Conservation (phyloP, 2,329 filamentous ascomycete genomes). For the Fusarium avenaceum region DNA sequence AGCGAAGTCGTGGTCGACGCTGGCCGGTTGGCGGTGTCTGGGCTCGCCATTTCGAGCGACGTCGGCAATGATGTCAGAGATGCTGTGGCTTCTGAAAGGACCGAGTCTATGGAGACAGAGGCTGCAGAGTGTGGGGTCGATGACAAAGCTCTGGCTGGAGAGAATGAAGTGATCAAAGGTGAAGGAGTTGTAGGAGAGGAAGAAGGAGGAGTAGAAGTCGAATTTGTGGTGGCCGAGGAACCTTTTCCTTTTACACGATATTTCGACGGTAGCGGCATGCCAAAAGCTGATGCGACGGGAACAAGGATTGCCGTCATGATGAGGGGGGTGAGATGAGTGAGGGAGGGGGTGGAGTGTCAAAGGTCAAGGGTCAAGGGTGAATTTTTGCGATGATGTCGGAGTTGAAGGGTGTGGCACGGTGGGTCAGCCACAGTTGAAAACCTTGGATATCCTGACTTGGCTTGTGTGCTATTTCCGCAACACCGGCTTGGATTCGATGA, state of each 20-base stretch:
- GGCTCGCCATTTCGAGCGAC: slow-evolving; percentile 31
- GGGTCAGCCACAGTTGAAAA: slow-evolving; percentile 43
- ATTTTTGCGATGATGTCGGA: slow-evolving; percentile 17
- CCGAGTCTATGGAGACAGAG: slow-evolving; percentile 37
- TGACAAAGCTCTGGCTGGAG: slow-evolving; percentile 3
- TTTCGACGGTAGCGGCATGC: slow-evolving; percentile 49
- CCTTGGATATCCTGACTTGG: slow-evolving; percentile 33
- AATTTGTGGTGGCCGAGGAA: slow-evolving; percentile 28
- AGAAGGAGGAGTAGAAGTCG: slow-evolving; percentile 29
- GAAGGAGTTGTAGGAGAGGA: slow-evolving; percentile 25
- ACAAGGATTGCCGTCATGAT: slow-evolving; percentile 52
- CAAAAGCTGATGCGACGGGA: slow-evolving; percentile 54
- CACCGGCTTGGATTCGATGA: slow-evolving; percentile 36
- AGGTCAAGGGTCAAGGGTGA: slow-evolving; percentile 8
- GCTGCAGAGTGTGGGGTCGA: slow-evolving; percentile 26
- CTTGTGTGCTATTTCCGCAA: slow-evolving; percentile 12
- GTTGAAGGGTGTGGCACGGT: slow-evolving; percentile 40
- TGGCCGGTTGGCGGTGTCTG: slow-evolving; percentile 27
- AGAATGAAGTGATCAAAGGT: slow-evolving; percentile 19
- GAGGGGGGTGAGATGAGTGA: background rate
- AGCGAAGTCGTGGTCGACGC: slow-evolving; percentile 13
- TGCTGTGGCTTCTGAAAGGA: slow-evolving; percentile 37
- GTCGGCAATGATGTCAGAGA: slow-evolving; percentile 39
- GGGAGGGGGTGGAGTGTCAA: too few relatives aligned
- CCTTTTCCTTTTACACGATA: slow-evolving; percentile 47